Evolutionary conservation across 371 early-diverging fungal species (phyloP).

Genomic region (Dentiscutata heterogama): DNA sequence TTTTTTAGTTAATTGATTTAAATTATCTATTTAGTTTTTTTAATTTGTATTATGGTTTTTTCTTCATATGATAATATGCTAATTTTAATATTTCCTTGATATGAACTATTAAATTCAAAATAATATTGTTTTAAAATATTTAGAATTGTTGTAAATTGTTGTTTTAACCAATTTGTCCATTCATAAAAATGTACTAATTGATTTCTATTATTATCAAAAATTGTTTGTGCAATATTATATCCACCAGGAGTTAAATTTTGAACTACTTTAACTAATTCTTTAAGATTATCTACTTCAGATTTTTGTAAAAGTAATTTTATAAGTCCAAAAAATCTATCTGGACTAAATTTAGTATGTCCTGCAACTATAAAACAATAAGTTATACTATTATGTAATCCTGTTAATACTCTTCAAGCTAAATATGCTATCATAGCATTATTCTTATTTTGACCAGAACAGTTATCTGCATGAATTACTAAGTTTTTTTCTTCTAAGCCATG

Average conservation of each 20-base stretch:
- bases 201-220: conserved; percentile 1
- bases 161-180: not conserved
- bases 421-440: conserved; percentile 3
- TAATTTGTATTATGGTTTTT: not conserved
- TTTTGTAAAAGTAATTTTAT: not conserved
- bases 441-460: conserved; percentile 8
- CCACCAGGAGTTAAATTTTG: not conserved
- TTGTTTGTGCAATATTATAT: conserved; percentile 7
- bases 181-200: not conserved
- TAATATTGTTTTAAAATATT: not conserved
- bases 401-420: not conserved
- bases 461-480: not conserved
- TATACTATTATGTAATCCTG: not conserved
- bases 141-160: not conserved
- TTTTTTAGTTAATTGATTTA: not conserved
- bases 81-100: not conserved
- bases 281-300: conserved; percentile 3
- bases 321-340: conserved; percentile 4
- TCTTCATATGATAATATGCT: not conserved
- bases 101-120: not conserved
- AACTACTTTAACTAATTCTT: not conserved
- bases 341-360: conserved; percentile 7
- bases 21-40: not conserved
- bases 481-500: conserved; percentile 18
- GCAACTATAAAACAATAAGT: conserved; percentile 3